These are phyloP conservation scores for Potentilla sterilis DNA, from an alignment of 306 rosid species.

Conservation along the genomic window DNA sequence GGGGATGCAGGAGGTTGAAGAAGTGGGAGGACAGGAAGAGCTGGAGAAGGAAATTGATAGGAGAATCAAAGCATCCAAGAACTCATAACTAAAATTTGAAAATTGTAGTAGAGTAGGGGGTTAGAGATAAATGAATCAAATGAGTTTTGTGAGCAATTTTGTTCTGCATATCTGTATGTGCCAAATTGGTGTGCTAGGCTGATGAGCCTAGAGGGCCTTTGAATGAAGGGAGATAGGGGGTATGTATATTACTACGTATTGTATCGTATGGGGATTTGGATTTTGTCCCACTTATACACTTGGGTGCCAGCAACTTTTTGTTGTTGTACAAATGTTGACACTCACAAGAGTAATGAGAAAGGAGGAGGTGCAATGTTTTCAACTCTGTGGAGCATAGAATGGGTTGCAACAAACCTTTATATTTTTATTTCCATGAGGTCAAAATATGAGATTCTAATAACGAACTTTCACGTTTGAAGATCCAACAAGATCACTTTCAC, in stretches of 20 bases:
- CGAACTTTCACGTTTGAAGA: neutral
- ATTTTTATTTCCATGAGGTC: neutral
- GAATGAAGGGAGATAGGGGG: neutral
- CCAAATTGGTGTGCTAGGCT: neutral
- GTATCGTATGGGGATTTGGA: neutral
- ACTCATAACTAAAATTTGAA: slow-evolving; percentile 8
- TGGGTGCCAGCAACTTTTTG: neutral
- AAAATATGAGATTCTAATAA: neutral
- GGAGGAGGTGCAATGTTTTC: neutral
- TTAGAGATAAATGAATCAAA: neutral
- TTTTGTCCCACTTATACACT: neutral
- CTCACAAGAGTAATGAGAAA: neutral
- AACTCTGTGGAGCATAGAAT: neutral
- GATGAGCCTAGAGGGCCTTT: neutral
- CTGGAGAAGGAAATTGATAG: slow-evolving; percentile 75
- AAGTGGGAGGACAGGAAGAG: slow-evolving; percentile 85
- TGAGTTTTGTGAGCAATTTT: slow-evolving; percentile 9
- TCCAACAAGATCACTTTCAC: neutral
- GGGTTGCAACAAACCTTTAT: neutral
- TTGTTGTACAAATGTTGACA: neutral
- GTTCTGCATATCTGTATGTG: neutral
- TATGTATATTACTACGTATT: neutral
- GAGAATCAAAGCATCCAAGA: slow-evolving; percentile 46
- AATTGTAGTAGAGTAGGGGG: neutral
- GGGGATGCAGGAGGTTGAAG: slow-evolving; percentile 76